A percentile compares a stretch with the other conserved stretches of the same genome.
phyloP scores from a whole-genome alignment of 2,329 filamentous ascomycete genomes.

The Aspergillus fumigatiaffinis region DNA sequence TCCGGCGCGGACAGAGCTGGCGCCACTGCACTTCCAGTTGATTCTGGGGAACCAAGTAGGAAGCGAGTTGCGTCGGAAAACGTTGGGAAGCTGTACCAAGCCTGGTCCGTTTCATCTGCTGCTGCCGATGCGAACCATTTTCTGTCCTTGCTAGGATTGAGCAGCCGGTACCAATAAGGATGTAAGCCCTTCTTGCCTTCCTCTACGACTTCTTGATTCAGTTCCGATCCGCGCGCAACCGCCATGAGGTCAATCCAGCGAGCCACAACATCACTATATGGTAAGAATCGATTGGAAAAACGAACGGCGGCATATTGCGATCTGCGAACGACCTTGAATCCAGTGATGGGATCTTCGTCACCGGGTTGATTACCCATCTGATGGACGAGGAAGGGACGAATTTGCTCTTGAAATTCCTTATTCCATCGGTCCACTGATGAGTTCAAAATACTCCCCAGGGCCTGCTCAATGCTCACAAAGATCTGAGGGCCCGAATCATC shows the following conservation, averaged over 20 bases:
- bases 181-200: slow-evolving; percentile 87
- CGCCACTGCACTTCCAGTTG: slow-evolving; percentile 24
- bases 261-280: slow-evolving; percentile 71
- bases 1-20: slow-evolving; percentile 31
- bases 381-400: slow-evolving; percentile 59
- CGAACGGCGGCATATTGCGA: slow-evolving; percentile 78
- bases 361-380: slow-evolving; percentile 57
- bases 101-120: slow-evolving; percentile 51
- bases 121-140: slow-evolving; percentile 41
- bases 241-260: slow-evolving; percentile 89
- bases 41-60: slow-evolving; percentile 24
- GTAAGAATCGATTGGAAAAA: slow-evolving; percentile 84
- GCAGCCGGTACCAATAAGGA: slow-evolving; percentile 65
- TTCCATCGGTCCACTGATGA: slow-evolving; percentile 49
- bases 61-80: slow-evolving; percentile 35
- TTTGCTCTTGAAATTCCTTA: slow-evolving; percentile 37
- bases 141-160: slow-evolving; percentile 51
- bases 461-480: slow-evolving; percentile 83
- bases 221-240: slow-evolving; percentile 57
- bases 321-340: slow-evolving; percentile 57
- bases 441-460: slow-evolving; percentile 72
- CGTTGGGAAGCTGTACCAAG: slow-evolving; percentile 38
- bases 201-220: slow-evolving; percentile 79
- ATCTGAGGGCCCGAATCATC: slow-evolving; percentile 71
- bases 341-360: slow-evolving; percentile 36